Evolutionary conservation across 345 rosid genomes (phyloP), one percentile per base, ranked within the genome.

Genomic region (Murraya koenigii): DNA sequence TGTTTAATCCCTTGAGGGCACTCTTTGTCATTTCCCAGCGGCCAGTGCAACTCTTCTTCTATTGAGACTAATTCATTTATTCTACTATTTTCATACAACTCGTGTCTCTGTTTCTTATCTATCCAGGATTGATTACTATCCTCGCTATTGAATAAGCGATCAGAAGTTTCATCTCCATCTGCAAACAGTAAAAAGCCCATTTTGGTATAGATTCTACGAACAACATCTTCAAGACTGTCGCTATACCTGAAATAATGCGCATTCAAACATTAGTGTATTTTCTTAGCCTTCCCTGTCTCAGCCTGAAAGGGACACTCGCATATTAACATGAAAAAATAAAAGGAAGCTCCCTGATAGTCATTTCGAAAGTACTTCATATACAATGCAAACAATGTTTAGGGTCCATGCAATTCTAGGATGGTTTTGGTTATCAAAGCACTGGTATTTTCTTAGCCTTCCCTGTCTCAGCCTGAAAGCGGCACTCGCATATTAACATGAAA

Each of bases 181-280:
- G 74, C 84, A 72, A 93, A 90, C 80, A 89, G 77, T 65, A 91
- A 89, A 77, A 91, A 76, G 76, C 94, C 99, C 95, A 92, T 84
- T 84, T 88, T 90, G 38, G 77, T 80, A 76, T 92, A 94, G 35
- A 94, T 94, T 82, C 74, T 85, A 68, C 76, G 81, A 32, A 96
- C 97, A 35, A 84, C 87, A 58, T 89, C 92, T 75, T 80, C 90
- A 13, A 96, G 91, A 81, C 84, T 77, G 6, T 84, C 81, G 66
- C 82, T 69, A 77, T 91, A 96, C 87, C 98, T 94, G 90, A 79
- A 80, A 84, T 69, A 17, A 76, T 33, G 17, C 26, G 62, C 65
- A 78, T 35, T 75, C 58, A 67, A 83, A 72, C 44, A 47, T 75
- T 49, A 19, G 60, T 3, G 11, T 14, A 17, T 63, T 22, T 5